Conservation (phyloP, 306 rosid genomes). For the Quercus bicolor region DNA sequence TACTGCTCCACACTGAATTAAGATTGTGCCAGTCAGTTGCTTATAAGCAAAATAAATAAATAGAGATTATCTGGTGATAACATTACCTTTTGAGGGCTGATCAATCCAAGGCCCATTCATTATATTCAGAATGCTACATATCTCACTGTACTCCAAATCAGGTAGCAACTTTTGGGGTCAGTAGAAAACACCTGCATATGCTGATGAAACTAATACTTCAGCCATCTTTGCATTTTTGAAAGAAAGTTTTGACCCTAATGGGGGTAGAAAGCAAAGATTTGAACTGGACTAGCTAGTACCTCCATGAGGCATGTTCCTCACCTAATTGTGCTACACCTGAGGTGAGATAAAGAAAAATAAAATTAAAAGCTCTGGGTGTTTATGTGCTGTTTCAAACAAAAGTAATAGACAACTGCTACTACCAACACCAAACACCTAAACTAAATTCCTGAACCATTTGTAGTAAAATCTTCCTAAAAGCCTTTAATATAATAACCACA, state of each 20-base stretch:
- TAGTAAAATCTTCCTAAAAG: not conserved
- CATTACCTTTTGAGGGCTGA: conserved; percentile 61
- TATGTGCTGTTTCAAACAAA: not conserved
- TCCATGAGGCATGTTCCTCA: too few relatives aligned
- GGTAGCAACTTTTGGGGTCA: conserved; percentile 89
- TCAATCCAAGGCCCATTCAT: conserved; percentile 89
- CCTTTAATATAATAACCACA: not conserved
- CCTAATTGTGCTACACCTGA: too few relatives aligned
- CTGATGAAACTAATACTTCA: not conserved
- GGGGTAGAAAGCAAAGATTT: too few relatives aligned
- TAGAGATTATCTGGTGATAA: not conserved
- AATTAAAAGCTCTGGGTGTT: not conserved
- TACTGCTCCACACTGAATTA: conserved; percentile 69
- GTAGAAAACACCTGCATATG: too few relatives aligned
- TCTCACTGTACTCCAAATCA: conserved; percentile 80
- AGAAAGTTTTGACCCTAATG: not conserved
- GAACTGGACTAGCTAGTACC: too few relatives aligned
- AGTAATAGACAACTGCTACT: not conserved
- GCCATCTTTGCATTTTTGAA: not conserved
- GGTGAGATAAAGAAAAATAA: not conserved
- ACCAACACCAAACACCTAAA: not conserved
- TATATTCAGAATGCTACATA: conserved; percentile 79
- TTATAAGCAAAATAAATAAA: not conserved
- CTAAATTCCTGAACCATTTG: not conserved
- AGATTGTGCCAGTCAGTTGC: conserved; percentile 14